Evolutionary conservation across 1,139 yeast genomes (phyloP), one percentile per base, ranked within the genome.

Genomic region (Scheffersomyces segobiensis): DNA sequence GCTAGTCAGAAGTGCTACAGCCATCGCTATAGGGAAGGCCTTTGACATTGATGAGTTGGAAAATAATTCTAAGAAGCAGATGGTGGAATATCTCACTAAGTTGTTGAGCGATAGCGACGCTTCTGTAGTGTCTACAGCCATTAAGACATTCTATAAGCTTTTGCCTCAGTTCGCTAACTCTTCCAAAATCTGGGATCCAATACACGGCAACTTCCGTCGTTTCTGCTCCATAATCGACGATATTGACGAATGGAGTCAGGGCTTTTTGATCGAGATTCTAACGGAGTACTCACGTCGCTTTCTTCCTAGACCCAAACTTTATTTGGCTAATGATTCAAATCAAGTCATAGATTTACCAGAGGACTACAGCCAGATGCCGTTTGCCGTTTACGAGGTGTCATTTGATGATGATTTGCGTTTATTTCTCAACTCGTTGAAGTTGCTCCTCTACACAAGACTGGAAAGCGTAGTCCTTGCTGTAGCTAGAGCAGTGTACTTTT

Each of bases 231-330:
- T 83, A 18, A 62, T 93, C 17, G 63, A 70, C 0, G 79, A 83
- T 1, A 77, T 93, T 58, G 97, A 92, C 62, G 89, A 89, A 60
- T 91, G 95, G 90, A 78, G 92, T n/a, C 95, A 90, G 67, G 73
- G 82, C 0, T 71, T 78, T 21, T 71, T 86, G 12, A 76, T 93
- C 26, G 92, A 89, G 54, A 66, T 90, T 10, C 76, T 93, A 56
- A 83, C 87, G 0, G 85, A 86, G 56, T 96, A 96, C 69, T 78
- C 86, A 22, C 80, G 95, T 57, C 66, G 74, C 21, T 93, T 82
- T 68, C 68, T 91, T 49, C 82, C 87, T 3, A 76, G 79, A 57
- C 90, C 96, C 10, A 68, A 66, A 53, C 62, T 73, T 46, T 74
- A 73, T 56, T 64, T 69, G 10, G 68, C 72, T 0, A 68, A 71